Evolutionary conservation across 2,329 filamentous ascomycete genomes (phyloP), one percentile per base, ranked within the genome.

Genomic region (Grosmannia huntii): DNA sequence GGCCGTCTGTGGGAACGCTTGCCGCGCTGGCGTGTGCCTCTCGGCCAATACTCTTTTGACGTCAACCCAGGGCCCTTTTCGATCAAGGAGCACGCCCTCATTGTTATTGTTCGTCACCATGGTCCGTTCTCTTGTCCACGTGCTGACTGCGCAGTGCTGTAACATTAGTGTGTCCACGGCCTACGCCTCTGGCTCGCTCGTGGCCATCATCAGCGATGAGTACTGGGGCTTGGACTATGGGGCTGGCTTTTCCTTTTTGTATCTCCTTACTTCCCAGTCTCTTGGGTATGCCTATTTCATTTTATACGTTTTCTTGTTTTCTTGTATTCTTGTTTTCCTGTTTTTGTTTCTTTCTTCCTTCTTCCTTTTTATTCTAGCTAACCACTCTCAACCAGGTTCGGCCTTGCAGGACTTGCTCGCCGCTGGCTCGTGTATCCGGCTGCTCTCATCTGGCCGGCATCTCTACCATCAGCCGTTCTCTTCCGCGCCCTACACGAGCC

Each of bases 81-180:
- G 55, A 77, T 77, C 64, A 84, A 83, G 68, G 81, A 83, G 66
- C 80, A 83, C 64, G 75, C 80, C 71, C 67, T 82, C 56, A 77
- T 82, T 60, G 75, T 76, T 36, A 80, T 81, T 28, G 41, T 44
- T 5, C 41, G 41, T 44, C 3, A 19, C 1, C 3, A 19, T 16
- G 4, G n/a, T 10, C 41, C 41, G 19, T 9, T 9, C 19, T 44
- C 41, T 19, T n/a, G 19, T 44, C 41, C n/a, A 19, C 16, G 6
- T n/a, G 14, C 41, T 44, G 10, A 44, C 41, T 19, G 2, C 9
- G 16, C 19, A 44, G 41, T 44, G 41, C 19, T 44, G 41, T 19
- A 60, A 60, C 25, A 60, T 60, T 33, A 60, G 59, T 21, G 48
- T 54, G 6, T 57, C 50, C 14, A 50, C 54, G 16, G 57, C 59